These are phyloP conservation scores for Citrus glauca DNA, from an alignment of 345 rosid genomes.

Conservation along the genomic window DNA sequence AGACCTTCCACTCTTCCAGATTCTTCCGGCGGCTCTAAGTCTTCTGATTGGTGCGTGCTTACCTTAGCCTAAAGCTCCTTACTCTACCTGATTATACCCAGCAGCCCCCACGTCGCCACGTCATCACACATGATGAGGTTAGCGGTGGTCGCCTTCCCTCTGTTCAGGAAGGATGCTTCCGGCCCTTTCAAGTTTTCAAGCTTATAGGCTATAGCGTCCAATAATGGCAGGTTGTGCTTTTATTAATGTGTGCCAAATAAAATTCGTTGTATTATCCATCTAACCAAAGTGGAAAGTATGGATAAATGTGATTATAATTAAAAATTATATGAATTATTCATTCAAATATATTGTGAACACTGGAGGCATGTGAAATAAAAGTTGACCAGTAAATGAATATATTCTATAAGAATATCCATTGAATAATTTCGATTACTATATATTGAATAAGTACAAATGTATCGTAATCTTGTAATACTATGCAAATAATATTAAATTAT, in stretches of 20 bases:
- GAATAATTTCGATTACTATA: too few species aligned
- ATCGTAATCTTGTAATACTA: too few species aligned
- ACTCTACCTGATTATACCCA: neutral
- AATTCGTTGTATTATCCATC: neutral
- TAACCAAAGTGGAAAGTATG: neutral
- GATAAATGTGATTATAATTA: neutral
- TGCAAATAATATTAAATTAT: too few species aligned
- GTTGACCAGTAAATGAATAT: too few species aligned
- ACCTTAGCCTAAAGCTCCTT: neutral
- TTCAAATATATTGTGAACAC: neutral
- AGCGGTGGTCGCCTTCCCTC: too few species aligned
- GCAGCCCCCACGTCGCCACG: neutral
- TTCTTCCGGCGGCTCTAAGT: neutral
- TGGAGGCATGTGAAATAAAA: neutral
- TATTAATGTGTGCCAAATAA: neutral
- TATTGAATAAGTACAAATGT: too few species aligned
- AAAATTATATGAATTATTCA: neutral
- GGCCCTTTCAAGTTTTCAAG: too few species aligned
- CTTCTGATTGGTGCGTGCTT: neutral
- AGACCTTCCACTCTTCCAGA: neutral
- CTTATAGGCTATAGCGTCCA: too few species aligned
- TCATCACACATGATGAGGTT: neutral
- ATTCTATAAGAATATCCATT: too few species aligned
- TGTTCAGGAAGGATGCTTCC: neutral
- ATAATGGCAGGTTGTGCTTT: too few species aligned